Base-by-base conservation (phyloP, 306 rosid species). In the Vigna trinervia region DNA sequence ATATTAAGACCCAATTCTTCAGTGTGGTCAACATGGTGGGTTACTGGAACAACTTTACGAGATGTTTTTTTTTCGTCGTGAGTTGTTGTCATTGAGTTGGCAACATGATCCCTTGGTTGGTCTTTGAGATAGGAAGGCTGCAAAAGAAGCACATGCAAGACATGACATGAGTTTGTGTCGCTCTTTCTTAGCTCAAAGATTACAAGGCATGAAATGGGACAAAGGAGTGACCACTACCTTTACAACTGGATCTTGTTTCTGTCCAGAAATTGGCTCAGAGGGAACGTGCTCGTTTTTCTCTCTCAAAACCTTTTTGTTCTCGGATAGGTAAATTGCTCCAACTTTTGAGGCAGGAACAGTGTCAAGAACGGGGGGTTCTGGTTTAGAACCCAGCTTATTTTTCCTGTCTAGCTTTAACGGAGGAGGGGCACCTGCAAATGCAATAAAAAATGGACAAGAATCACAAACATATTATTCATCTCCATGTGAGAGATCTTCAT, bases 341-440 rank as follows among this genome's bases (percentile, higher is more conserved):
- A 76, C 45, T 20, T 84, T 83, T 14, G 71, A 78, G 81, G 81
- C 48, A 32, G 81, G 76, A 73, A 65, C 67, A 45, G 46, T 80
- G 32, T 84, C 89, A 63, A 59, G 75, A 70, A 84, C 83, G 48
- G 96, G 88, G 22, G 91, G 81, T 78, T 81, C 81, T 76, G 93
- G 87, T 69, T 52, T 88, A 39, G 93, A 86, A 76, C 78, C 84
- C 43, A 10, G 20, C 85, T 87, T 89, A 77, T 73, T 88, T 79
- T 64, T 79, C 74, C 80, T 82, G 41, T 85, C 87, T 73, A 86
- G 74, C 51, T 77, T 85, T 39, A 71, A 73, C 52, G 92, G 84
- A 84, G 87, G 72, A 15, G 72, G 36, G n/a, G 86, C 81, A 36
- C 91, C 98, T 91, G 82, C 85, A 85, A 75, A 71, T 61, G 83